Conservation (phyloP, 1,139 yeast species). For the Zygoascus meyerae region DNA sequence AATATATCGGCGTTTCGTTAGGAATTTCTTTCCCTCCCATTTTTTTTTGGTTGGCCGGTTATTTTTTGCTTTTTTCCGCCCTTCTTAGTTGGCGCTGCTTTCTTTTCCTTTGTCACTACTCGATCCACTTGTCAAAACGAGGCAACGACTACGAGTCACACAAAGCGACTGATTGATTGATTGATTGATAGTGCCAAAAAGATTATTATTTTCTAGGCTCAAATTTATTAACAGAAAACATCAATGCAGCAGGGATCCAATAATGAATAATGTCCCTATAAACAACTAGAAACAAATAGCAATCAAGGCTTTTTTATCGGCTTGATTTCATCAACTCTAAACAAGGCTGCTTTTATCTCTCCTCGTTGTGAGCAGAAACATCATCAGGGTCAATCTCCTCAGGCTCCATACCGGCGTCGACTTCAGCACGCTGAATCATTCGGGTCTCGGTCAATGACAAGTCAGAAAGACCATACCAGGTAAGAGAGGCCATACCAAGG, state of each 20-base stretch:
- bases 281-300: not conserved
- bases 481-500: conserved; percentile 69
- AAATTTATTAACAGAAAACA: not conserved
- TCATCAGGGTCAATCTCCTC: conserved; percentile 21
- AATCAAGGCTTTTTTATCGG: not conserved
- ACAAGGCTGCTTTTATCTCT: no score
- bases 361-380: conserved; percentile 12
- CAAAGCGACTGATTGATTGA: no score
- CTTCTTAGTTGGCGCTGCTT: no score
- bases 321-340: no score
- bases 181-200: not conserved
- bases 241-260: conserved; percentile 4
- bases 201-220: not conserved
- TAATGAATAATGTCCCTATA: not conserved
- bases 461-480: conserved; percentile 79
- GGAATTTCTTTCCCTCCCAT: no score
- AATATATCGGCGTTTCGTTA: no score
- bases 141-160: no score
- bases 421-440: conserved; percentile 19
- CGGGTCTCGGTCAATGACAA: conserved; percentile 22
- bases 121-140: no score
- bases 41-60: no score
- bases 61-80: no score
- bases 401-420: conserved; percentile 21
- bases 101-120: no score